Evolutionary conservation across 2,329 filamentous ascomycete species (phyloP), one percentile per base, ranked within the genome.

Genomic region (Cephalotrichum gorgonifer): DNA sequence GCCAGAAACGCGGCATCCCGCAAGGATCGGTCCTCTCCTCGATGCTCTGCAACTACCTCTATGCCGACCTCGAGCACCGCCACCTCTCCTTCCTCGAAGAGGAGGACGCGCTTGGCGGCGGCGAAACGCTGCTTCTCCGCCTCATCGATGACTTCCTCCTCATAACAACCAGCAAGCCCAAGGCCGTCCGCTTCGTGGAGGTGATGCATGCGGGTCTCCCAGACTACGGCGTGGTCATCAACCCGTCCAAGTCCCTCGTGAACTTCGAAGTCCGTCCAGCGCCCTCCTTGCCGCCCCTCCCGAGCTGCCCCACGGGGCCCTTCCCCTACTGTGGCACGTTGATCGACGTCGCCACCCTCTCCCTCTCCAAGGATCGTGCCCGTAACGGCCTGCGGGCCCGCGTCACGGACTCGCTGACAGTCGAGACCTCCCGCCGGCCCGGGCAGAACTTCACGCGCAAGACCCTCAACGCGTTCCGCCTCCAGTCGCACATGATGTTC

Each of bases 101-200:
- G 8, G 11, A 8, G 11, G 33, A 38, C 33, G 14, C 3, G n/a
- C 15, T 22, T 4, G 5, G 14, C 26, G 23, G 25, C 33, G 31
- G 20, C 43, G 48, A 11, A 70, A 83, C 30, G 44, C 65, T 96
- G 3, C 71, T 98, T 7, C 65, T 97, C 47, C 78, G 93, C 15
- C 74, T 96, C 9, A 87, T 95, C 39, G 93, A 98, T 57, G 93
- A 98, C 59, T 98, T 97, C 57, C 71, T 97, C 4, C 78, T 98
- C 43, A 83, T 98, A 58, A 95, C 86, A 0, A 81, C 82, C 0
- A 75, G 87, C 44, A 70, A 67, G 48, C 55, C 63, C 7, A 80
- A 90, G 57, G 91, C 88, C 0, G 72, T 72, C 51, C 70, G 67
- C 1, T 97, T 98, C 60, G 72, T 95, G 20, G 69, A 81, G 51